phyloP scores from a whole-genome alignment of 192 early-diverging fungal species.

The Podochytrium sp. region DNA sequence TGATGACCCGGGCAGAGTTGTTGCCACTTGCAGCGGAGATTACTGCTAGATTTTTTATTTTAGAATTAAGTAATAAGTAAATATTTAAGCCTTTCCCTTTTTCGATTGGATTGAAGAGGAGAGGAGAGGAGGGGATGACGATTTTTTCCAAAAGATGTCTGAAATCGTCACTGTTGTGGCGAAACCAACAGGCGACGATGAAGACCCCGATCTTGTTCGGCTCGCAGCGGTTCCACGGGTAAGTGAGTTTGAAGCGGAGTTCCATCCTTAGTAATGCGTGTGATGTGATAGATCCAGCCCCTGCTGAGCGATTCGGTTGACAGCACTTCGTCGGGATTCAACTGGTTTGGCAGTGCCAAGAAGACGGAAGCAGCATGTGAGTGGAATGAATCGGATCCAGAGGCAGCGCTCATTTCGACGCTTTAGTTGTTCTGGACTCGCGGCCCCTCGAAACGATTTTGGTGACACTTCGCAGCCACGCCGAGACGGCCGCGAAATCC shows the following conservation, averaged over 20 bases:
- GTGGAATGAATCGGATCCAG: not conserved
- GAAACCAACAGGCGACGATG: not conserved
- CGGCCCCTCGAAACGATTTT: conserved; percentile 10
- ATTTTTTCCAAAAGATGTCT: too few relatives aligned
- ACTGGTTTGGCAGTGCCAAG: not conserved
- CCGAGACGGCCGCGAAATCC: not conserved
- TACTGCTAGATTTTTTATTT: too few relatives aligned
- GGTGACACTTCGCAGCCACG: not conserved
- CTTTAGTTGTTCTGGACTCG: not conserved
- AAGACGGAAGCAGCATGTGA: not conserved
- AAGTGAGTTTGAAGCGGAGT: not conserved
- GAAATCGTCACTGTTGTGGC: conserved; percentile 12
- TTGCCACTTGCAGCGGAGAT: not conserved
- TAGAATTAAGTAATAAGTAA: too few relatives aligned
- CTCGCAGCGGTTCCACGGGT: conserved; percentile 22
- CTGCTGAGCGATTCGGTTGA: not conserved
- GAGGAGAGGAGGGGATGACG: too few relatives aligned
- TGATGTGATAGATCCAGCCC: not conserved
- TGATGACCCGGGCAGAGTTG: conserved; percentile 11
- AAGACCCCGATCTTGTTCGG: conserved; percentile 7
- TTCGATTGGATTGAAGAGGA: too few relatives aligned
- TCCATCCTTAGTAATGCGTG: not conserved
- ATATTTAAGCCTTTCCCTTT: too few relatives aligned
- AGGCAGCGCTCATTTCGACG: not conserved
- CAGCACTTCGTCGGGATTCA: not conserved